Evolutionary conservation across 2,329 filamentous ascomycete genomes (phyloP).

Genomic region (Diaporthe destruens): DNA sequence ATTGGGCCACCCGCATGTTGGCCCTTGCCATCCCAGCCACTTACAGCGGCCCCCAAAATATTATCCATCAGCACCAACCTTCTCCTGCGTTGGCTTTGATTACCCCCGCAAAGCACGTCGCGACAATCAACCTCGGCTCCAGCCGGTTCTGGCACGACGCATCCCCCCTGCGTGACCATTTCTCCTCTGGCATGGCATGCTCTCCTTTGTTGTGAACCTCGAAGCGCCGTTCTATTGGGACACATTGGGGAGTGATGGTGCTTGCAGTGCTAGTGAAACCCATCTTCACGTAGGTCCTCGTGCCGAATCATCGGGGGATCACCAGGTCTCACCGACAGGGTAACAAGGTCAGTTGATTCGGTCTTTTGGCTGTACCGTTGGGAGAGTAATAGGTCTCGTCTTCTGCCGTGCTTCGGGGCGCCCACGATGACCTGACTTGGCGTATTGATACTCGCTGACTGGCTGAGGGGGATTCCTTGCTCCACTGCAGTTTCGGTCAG

Average conservation of each 20-base stretch:
- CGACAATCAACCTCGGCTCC: not conserved
- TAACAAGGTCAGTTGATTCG: not conserved
- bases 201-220: not conserved
- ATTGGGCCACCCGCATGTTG: slow-evolving; percentile 24
- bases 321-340: not conserved
- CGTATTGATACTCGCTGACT: not conserved
- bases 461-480: not conserved
- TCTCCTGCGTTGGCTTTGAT: not conserved
- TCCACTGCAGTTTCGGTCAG: not conserved
- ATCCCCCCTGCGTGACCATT: not conserved
- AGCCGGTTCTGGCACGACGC: slow-evolving; percentile 20
- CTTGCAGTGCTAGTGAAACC: slow-evolving; percentile 8
- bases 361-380: not conserved
- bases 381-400: not conserved
- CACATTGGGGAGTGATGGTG: not conserved
- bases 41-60: slow-evolving; percentile 6
- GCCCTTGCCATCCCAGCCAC: slow-evolving; percentile 27
- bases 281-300: not conserved
- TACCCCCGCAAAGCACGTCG: not conserved
- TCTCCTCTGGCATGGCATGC: not conserved
- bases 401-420: not conserved
- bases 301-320: not conserved
- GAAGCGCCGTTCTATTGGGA: slow-evolving; percentile 16
- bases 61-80: not conserved
- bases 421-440: slow-evolving; percentile 1